Percentiles rank a stretch among this genome's conserved stretches.
phyloP scores from a whole-genome alignment of 495 filamentous ascomycete genomes.

The Hyaloscypha finlandica region DNA sequence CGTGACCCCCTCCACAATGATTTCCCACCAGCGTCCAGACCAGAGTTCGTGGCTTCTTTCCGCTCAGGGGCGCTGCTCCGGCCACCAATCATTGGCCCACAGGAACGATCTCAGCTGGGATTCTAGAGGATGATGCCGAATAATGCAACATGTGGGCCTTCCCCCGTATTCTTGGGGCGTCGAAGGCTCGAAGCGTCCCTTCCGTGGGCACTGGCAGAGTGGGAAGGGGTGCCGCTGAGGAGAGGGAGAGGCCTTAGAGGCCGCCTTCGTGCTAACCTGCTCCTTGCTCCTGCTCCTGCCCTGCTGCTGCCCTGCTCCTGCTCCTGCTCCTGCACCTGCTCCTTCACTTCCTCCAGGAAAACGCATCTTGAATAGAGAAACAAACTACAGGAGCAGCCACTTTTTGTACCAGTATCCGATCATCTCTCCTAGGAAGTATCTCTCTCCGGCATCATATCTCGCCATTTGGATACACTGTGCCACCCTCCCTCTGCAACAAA shows the following conservation, averaged over 20 bases:
- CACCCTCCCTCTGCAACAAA: not conserved
- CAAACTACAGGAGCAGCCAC: not conserved
- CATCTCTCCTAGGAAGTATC: conserved; percentile 9
- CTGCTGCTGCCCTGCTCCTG: too few relatives aligned
- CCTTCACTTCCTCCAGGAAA: not conserved
- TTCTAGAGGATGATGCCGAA: not conserved
- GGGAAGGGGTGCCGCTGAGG: not conserved
- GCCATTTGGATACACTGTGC: conserved; percentile 2
- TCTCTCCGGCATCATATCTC: conserved; percentile 1
- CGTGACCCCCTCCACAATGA: not conserved
- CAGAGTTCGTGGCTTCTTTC: not conserved
- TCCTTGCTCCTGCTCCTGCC: too few relatives aligned
- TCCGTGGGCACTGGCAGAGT: not conserved
- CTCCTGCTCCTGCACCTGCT: not conserved
- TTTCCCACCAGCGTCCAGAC: not conserved
- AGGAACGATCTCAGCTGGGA: not conserved
- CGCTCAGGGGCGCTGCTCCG: not conserved
- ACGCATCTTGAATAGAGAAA: not conserved
- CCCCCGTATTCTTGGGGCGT: not conserved
- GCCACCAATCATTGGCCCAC: not conserved
- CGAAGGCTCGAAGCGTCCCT: too few relatives aligned
- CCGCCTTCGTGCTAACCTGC: too few relatives aligned
- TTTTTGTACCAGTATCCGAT: conserved; percentile 9
- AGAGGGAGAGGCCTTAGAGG: not conserved
- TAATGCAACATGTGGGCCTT: not conserved